phyloP scores from a whole-genome alignment of 2,329 filamentous ascomycete species.

The Fonsecaea erecta region DNA sequence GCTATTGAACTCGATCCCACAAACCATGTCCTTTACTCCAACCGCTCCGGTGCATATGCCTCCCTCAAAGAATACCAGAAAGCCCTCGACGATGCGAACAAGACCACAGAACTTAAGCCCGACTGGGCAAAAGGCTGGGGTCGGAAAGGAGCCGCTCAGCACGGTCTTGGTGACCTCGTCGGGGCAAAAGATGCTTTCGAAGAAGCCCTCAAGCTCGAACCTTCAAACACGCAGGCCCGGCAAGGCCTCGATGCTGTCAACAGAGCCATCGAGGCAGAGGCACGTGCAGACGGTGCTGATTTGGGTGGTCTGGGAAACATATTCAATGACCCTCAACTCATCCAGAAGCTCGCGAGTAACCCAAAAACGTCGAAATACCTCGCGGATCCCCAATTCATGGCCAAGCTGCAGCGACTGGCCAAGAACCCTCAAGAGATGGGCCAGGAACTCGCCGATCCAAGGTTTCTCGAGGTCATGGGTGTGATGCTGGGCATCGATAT shows the following conservation, averaged over 20 bases:
- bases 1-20: constrained; percentile 84
- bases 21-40: constrained; percentile 98
- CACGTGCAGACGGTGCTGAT: constrained; percentile 63
- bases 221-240: constrained; percentile 90
- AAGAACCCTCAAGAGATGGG: constrained; percentile 77
- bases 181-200: constrained; percentile 89
- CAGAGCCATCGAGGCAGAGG: constrained; percentile 82
- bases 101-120: constrained; percentile 91
- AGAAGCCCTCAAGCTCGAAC: constrained; percentile 89
- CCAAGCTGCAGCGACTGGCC: constrained; percentile 80
- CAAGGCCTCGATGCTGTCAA: constrained; percentile 82
- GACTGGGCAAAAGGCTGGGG: constrained; percentile 98
- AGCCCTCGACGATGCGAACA: constrained; percentile 86
- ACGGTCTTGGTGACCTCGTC: constrained; percentile 83
- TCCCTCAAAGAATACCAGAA: constrained; percentile 87
- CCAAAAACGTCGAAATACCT: constrained; percentile 87
- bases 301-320: constrained; percentile 80
- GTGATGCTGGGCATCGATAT: constrained; percentile 94
- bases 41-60: constrained; percentile 84
- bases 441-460: constrained; percentile 82
- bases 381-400: constrained; percentile 84
- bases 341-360: constrained; percentile 89
- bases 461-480: constrained; percentile 91
- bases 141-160: constrained; percentile 87
- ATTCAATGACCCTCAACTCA: constrained; percentile 89